Conservation (phyloP, 129 eudicot genomes). For the Centella asiatica region DNA sequence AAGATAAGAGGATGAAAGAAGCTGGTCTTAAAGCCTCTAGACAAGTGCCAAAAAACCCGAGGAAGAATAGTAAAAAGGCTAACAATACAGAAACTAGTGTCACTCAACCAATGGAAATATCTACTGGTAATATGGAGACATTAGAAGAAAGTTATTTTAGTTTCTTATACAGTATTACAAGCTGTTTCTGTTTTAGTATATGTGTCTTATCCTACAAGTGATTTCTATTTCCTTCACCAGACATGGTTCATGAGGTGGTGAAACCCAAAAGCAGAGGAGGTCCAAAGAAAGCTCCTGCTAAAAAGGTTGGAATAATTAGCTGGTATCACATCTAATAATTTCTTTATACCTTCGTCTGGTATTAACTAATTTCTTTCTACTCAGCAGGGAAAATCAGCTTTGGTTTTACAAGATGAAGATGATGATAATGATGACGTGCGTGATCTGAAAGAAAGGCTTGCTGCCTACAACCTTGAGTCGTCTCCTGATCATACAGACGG, state of each 20-base stretch:
- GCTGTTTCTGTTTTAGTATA: not conserved
- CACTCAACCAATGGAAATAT: slow-evolving; percentile 36
- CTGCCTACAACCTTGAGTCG: slow-evolving; percentile 64
- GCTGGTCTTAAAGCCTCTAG: slow-evolving; percentile 26
- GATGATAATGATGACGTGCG: slow-evolving; percentile 33
- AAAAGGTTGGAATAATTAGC: slow-evolving; percentile 30
- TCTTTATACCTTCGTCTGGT: not conserved
- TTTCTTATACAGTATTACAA: too few species aligned
- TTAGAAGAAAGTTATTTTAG: too few species aligned
- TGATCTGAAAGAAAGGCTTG: slow-evolving; percentile 58
- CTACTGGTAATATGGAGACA: slow-evolving; percentile 32
- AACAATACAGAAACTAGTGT: slow-evolving; percentile 21
- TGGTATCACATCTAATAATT: not conserved
- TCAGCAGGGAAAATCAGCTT: slow-evolving; percentile 37
- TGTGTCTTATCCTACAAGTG: not conserved
- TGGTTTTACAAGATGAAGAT: slow-evolving; percentile 23
- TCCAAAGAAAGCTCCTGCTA: slow-evolving; percentile 72
- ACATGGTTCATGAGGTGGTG: slow-evolving; percentile 24
- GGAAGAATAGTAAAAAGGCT: slow-evolving; percentile 34
- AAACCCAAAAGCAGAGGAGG: slow-evolving; percentile 53
- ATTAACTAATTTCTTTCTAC: not conserved
- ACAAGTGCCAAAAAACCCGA: slow-evolving; percentile 28
- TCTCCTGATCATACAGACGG: slow-evolving; percentile 81
- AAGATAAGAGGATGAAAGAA: slow-evolving; percentile 23
- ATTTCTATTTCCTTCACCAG: slow-evolving; percentile 6